Evolutionary conservation across 345 rosid species (phyloP), one percentile per base, ranked within the genome.

Genomic region (Viola odorata): DNA sequence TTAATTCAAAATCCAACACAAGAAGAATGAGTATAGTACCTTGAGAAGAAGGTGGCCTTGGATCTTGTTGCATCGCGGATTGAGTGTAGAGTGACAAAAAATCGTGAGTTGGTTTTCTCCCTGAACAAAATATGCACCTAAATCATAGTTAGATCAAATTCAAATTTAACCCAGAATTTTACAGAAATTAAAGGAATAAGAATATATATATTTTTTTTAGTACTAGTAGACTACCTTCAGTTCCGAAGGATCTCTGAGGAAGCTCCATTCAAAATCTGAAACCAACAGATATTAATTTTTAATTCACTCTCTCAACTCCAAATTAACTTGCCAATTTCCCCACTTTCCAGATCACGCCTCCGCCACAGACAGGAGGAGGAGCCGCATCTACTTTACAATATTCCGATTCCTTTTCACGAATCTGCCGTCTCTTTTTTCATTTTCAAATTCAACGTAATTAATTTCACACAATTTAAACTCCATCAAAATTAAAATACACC

Each of bases 21-120:
- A 23, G 32, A 45, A 57, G 12, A 57, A 50, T 8, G 40, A n/a
- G 65, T 40, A n/a, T n/a, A 12, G 37, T 77, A 88, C 96, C 96
- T 80, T 82, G 96, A 82, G 91, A 78, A 82, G 89, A 77, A 59
- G 75, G 68, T 50, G 86, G 81, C 23, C 77, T 84, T 70, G 85
- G 96, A 82, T 94, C 91, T 81, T 83, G 84, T 45, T 77, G 96
- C 74, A 64, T 73, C 32, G 84, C 73, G 70, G 99, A 73, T 79
- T 84, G 91, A 71, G 78, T 82, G 91, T 84, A 80, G 71, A 91
- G 88, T 60, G 99, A 86, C 55, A 91, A 82, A 79, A 91, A 91
- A 78, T 94, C 96, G 48, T 85, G 92, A 36, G 87, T 82, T 71
- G 96, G 79, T 84, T 91, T 84, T 76, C 84, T 86, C 68, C 92